Evolutionary conservation across 306 rosid genomes (phyloP), one percentile per base, ranked within the genome.

Genomic region (Geum urbanum): DNA sequence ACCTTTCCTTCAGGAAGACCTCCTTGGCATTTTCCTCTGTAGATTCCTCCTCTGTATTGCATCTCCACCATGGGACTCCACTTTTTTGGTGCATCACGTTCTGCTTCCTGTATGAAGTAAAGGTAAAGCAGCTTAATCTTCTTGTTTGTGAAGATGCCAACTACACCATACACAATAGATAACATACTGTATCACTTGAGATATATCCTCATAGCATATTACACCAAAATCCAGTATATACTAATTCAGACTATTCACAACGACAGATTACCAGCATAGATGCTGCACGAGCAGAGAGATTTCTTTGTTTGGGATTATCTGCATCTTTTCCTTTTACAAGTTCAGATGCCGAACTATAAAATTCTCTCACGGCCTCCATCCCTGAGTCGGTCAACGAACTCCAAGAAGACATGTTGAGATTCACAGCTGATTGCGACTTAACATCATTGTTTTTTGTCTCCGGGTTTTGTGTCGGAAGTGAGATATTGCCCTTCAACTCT

Each of bases 1-100:
- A 91, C 97, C 96, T 90, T 94, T 48, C 97, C 98, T 87, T 94
- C 97, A 14, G 98, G 98, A 48, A 90, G 88, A 72, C 98, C 98
- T 74, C 98, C 98, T 83, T 88, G 95, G 84, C 97, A 94, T 46
- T 97, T 84, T 44, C 97, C 98, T 85, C 73, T 79, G 85, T 85
- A 94, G 72, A 78, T 64, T 61, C 97, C 98, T 66, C 97, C 97
- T 84, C 94, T 81, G 69, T 88, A 94, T 80, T 80, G 88, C 90
- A 94, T 84, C 83, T 94, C 97, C 81, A 94, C 84, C 67, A 75
- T 69, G 55, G 96, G 97, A 83, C 71, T 86, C 98, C 98, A 94
- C 77, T 84, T 86, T 78, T 87, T 90, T 4, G 98, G 85, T 46
- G 86, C 79, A 83, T 90, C 92, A 13, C 98, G 88, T 80, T 94